phyloP scores from a whole-genome alignment of 1,284 basidiomycete genomes.

The Trichosporon faecale region DNA sequence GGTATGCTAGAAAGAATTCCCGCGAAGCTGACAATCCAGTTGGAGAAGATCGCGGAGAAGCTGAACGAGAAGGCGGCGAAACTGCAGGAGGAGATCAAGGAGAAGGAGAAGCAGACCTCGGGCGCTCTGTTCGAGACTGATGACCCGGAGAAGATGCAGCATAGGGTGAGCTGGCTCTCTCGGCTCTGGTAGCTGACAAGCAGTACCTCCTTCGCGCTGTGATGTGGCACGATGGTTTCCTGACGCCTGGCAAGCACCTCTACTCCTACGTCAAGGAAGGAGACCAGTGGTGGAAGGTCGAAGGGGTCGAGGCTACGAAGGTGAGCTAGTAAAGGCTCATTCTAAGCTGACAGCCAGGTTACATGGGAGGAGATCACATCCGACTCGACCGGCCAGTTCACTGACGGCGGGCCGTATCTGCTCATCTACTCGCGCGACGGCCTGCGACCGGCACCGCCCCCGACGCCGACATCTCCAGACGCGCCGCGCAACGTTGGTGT shows the following conservation, averaged over 20 bases:
- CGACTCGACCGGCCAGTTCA: slow-evolving; percentile 43
- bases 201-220: slow-evolving; percentile 39
- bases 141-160: slow-evolving; percentile 34
- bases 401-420: slow-evolving; percentile 47
- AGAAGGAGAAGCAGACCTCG: slow-evolving; percentile 21
- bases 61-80: slow-evolving; percentile 28
- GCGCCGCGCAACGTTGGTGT: background rate
- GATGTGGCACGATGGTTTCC: slow-evolving; percentile 43
- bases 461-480: background rate
- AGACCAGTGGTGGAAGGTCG: slow-evolving; percentile 44
- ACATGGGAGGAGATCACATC: slow-evolving; percentile 32
- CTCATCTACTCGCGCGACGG: slow-evolving; percentile 37
- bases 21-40: slow-evolving; percentile 1
- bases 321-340: slow-evolving; percentile 19
- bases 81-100: slow-evolving; percentile 31
- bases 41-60: slow-evolving; percentile 15
- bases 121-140: slow-evolving; percentile 37
- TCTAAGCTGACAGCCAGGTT: slow-evolving; percentile 24
- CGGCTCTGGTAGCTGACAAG: background rate
- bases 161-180: slow-evolving; percentile 26
- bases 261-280: slow-evolving; percentile 37
- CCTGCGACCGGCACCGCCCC: slow-evolving; percentile 12
- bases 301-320: slow-evolving; percentile 33
- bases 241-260: slow-evolving; percentile 36
- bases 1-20: slow-evolving; percentile 18